phyloP scores from a whole-genome alignment of 345 rosid genomes.

The Brassica incana region DNA sequence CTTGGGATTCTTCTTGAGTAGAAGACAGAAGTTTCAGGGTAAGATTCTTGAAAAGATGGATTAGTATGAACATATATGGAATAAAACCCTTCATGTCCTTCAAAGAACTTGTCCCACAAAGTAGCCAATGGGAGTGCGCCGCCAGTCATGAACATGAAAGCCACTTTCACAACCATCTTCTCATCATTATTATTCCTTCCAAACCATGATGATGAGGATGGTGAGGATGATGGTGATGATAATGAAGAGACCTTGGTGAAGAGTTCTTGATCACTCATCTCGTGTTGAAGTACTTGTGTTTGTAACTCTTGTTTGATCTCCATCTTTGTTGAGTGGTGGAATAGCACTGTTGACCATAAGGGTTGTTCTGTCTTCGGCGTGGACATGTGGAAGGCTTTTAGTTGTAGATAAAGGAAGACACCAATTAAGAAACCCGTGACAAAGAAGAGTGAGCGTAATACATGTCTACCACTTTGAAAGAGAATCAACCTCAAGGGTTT shows the following conservation, averaged over 20 bases:
- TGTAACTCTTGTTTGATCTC: constrained; percentile 4
- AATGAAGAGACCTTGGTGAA: constrained; percentile 44
- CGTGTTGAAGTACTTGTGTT: constrained; percentile 37
- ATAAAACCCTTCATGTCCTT: constrained; percentile 59
- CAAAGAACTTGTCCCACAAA: constrained; percentile 74
- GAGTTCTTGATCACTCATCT: constrained; percentile 68
- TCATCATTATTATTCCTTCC: constrained; percentile 19
- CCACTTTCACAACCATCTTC: constrained; percentile 53
- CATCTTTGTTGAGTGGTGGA: constrained; percentile 25
- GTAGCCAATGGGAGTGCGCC: constrained; percentile 67
- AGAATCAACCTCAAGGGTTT: constrained; percentile 25
- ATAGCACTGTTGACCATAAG: constrained; percentile 27
- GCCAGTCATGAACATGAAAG: constrained; percentile 70
- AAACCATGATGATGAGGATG: constrained; percentile 31
- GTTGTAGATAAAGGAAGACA: constrained; percentile 39
- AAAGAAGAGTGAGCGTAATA: constrained; percentile 37
- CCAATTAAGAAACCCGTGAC: constrained; percentile 48
- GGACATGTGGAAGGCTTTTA: constrained; percentile 36
- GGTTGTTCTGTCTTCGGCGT: constrained; percentile 24
- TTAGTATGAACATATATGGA: constrained; percentile 75
- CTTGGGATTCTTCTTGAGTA: constrained; percentile 67
- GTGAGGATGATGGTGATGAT: constrained; percentile 5
- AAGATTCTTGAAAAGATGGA: constrained; percentile 52
- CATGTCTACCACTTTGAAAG: constrained; percentile 14
- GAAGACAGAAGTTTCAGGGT: constrained; percentile 53